Conservation (phyloP, 2,329 filamentous ascomycete species). For the Lecanicillium sp. region DNA sequence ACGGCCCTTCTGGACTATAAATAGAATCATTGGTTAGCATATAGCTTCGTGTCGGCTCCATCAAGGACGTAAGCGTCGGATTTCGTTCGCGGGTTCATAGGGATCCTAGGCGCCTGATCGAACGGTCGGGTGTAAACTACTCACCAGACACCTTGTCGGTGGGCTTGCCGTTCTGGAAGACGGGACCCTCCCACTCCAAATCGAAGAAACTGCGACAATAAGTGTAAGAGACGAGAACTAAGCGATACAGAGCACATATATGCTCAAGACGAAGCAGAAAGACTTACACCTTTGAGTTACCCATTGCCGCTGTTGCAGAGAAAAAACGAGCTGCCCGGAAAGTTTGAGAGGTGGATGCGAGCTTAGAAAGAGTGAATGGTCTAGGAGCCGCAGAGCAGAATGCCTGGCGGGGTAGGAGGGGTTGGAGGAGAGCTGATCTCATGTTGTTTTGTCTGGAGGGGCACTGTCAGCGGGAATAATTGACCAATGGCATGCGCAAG, state of each 20-base stretch:
- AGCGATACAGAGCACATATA: not conserved
- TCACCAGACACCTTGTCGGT: conserved; percentile 54
- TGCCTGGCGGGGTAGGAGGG: conserved; percentile 39
- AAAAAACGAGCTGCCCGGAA: conserved; percentile 35
- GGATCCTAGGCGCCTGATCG: not conserved
- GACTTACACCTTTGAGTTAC: conserved; percentile 59
- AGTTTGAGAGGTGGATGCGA: conserved; percentile 32
- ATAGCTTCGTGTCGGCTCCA: too few relatives aligned
- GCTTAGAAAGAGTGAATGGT: conserved; percentile 34
- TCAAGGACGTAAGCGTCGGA: not conserved
- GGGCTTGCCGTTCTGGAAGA: conserved; percentile 51
- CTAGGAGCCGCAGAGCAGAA: conserved; percentile 29
- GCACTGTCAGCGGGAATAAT: conserved; percentile 27
- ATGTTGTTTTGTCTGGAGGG: conserved; percentile 35
- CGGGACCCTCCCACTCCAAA: conserved; percentile 63
- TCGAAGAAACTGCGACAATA: conserved; percentile 56
- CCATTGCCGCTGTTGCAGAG: conserved; percentile 64
- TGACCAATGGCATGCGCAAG: conserved; percentile 10
- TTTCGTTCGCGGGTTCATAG: not conserved
- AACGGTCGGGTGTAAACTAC: conserved; percentile 18
- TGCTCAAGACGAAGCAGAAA: conserved; percentile 9
- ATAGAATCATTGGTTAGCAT: conserved; percentile 6
- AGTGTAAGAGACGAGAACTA: not conserved
- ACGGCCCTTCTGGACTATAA: conserved; percentile 62
- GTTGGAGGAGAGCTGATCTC: conserved; percentile 36